Percentiles rank a stretch among this genome's conserved stretches.
These are phyloP conservation scores for Atalantia buxifolia DNA, from an alignment of 345 rosid genomes.

Conservation along the genomic window DNA sequence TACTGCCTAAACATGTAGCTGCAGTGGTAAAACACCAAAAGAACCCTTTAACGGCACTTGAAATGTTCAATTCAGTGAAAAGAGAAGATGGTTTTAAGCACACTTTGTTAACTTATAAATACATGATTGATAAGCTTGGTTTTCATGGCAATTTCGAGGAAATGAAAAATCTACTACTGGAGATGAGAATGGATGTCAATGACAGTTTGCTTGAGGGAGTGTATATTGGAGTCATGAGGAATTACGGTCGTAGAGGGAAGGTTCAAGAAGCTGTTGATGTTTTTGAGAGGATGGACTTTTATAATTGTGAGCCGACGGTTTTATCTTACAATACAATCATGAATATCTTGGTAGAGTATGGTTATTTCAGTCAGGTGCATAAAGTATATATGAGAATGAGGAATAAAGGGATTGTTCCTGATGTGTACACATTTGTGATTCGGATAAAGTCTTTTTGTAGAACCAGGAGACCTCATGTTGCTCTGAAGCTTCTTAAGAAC, in stretches of 20 bases:
- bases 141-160: conserved; percentile 67
- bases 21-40: conserved; percentile 70
- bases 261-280: conserved; percentile 79
- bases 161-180: conserved; percentile 63
- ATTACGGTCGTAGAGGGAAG: conserved; percentile 71
- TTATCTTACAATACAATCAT: conserved; percentile 73
- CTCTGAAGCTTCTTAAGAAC: conserved; percentile 74
- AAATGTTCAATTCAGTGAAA: conserved; percentile 71
- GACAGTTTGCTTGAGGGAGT: conserved; percentile 69
- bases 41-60: conserved; percentile 65
- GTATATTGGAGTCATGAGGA: conserved; percentile 66
- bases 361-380: conserved; percentile 71
- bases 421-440: conserved; percentile 75
- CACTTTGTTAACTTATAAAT: conserved; percentile 61
- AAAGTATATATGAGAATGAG: conserved; percentile 87
- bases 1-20: conserved; percentile 81
- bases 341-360: conserved; percentile 74
- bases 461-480: conserved; percentile 75
- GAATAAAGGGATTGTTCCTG: conserved; percentile 59
- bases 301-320: conserved; percentile 62
- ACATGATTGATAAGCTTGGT: conserved; percentile 74
- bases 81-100: conserved; percentile 71
- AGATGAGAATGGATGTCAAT: conserved; percentile 46
- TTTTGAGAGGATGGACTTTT: conserved; percentile 95
- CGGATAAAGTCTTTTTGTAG: conserved; percentile 88